phyloP scores from a whole-genome alignment of 345 rosid species.

The Physaria fendleri region DNA sequence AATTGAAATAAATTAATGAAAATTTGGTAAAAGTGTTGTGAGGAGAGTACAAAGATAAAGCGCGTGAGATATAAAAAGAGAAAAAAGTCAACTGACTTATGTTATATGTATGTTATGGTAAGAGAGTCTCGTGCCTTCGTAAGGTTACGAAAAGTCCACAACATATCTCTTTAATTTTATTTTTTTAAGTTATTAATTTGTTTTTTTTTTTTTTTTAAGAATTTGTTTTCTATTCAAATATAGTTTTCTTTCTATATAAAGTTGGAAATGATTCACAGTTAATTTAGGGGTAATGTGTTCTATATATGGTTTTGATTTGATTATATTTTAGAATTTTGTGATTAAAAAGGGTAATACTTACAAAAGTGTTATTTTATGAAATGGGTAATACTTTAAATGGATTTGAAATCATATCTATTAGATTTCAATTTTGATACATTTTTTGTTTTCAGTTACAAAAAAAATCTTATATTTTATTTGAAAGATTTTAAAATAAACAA shows the following conservation, averaged over 20 bases:
- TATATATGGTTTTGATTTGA: neutral
- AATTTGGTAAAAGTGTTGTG: neutral
- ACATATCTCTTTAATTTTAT: neutral
- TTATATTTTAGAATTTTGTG: neutral
- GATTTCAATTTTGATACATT: neutral
- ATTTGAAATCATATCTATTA: neutral
- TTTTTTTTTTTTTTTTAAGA: neutral
- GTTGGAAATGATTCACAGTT: neutral
- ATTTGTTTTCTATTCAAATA: neutral
- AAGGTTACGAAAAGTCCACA: constrained; percentile 83
- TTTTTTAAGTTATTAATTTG: neutral
- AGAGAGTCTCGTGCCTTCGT: constrained; percentile 37
- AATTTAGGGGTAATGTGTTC: neutral
- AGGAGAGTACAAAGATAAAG: constrained; percentile 5
- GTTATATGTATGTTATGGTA: constrained; percentile 43
- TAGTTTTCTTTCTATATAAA: neutral
- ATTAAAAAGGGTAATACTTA: neutral
- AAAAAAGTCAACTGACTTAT: constrained; percentile 66
- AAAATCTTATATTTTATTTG: neutral
- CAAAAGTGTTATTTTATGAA: neutral
- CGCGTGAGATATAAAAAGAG: constrained; percentile 14
- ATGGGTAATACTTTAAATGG: neutral
- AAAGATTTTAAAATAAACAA: neutral
- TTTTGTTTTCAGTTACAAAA: neutral
- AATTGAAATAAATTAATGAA: neutral